Evolutionary conservation across 1,284 basidiomycete species (phyloP).

Genomic region (Pseudozyma thailandica): DNA sequence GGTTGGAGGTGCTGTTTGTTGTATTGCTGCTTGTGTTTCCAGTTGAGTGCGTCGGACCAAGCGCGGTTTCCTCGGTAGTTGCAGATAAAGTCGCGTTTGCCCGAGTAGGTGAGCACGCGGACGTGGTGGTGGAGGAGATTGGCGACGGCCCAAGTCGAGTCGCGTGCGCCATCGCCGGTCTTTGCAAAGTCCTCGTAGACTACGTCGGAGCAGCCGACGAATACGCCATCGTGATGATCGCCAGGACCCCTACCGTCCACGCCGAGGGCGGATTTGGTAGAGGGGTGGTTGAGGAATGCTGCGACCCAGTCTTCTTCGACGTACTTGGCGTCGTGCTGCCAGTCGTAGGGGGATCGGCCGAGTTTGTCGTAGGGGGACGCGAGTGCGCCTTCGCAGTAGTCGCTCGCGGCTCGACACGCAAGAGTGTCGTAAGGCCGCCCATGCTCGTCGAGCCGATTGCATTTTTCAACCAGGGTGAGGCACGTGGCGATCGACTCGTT

Average conservation of each 20-base stretch:
- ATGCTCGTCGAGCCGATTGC: slow-evolving; percentile 46
- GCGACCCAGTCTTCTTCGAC: slow-evolving; percentile 62
- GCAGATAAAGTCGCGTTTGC: slow-evolving; percentile 64
- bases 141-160: slow-evolving; percentile 61
- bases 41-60: slow-evolving; percentile 60
- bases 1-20: slow-evolving; percentile 36
- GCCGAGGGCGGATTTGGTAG: slow-evolving; percentile 52
- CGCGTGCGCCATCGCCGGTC: slow-evolving; percentile 63
- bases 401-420: slow-evolving; percentile 52
- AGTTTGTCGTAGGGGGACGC: slow-evolving; percentile 55
- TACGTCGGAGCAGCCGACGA: slow-evolving; percentile 62
- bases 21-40: slow-evolving; percentile 53
- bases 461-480: slow-evolving; percentile 58
- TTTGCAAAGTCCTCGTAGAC: slow-evolving; percentile 60
- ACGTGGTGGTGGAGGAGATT: slow-evolving; percentile 50
- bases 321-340: slow-evolving; percentile 57
- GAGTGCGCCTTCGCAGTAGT: slow-evolving; percentile 61
- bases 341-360: slow-evolving; percentile 59
- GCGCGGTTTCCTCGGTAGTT: slow-evolving; percentile 61
- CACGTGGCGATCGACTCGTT: slow-evolving; percentile 50
- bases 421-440: slow-evolving; percentile 49
- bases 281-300: slow-evolving; percentile 56
- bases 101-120: slow-evolving; percentile 61
- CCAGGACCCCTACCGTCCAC: slow-evolving; percentile 59
- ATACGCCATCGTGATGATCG: slow-evolving; percentile 63